Conservation (phyloP, 305 asterid species). For the Withania somnifera region DNA sequence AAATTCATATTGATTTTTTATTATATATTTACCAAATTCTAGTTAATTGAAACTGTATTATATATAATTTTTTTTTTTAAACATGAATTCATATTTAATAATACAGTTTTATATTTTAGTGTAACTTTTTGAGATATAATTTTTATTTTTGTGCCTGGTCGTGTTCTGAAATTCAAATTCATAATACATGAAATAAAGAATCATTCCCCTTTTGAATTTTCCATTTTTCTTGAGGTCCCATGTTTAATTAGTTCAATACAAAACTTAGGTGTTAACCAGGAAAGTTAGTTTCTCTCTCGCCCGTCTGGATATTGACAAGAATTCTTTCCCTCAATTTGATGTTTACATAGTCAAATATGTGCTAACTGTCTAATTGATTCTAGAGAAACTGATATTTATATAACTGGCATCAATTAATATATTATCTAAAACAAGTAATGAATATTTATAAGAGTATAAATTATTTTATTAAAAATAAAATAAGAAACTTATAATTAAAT, state of each 20-base stretch:
- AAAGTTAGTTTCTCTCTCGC: not conserved
- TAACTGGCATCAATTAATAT: not conserved
- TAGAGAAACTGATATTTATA: not conserved
- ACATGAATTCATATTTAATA: too few species aligned
- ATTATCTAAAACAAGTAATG: too few species aligned
- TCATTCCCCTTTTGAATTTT: not conserved
- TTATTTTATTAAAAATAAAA: too few species aligned
- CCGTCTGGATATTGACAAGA: not conserved
- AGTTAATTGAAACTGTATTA: too few species aligned
- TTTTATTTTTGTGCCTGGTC: fast-evolving
- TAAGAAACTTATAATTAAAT: too few species aligned
- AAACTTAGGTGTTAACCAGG: not conserved
- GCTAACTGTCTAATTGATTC: not conserved
- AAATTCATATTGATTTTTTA: too few species aligned
- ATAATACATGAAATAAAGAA: not conserved
- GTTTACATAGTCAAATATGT: too few species aligned
- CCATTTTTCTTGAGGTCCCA: not conserved
- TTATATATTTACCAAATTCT: too few species aligned
- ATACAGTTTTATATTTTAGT: not conserved
- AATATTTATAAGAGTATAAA: too few species aligned
- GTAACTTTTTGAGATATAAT: not conserved
- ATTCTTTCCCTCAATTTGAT: not conserved
- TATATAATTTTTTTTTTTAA: too few species aligned
- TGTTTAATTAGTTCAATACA: not conserved
- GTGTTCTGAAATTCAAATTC: not conserved